Evolutionary conservation across 352 stramenopile species (phyloP).

Genomic region (Phytophthora quininea): DNA sequence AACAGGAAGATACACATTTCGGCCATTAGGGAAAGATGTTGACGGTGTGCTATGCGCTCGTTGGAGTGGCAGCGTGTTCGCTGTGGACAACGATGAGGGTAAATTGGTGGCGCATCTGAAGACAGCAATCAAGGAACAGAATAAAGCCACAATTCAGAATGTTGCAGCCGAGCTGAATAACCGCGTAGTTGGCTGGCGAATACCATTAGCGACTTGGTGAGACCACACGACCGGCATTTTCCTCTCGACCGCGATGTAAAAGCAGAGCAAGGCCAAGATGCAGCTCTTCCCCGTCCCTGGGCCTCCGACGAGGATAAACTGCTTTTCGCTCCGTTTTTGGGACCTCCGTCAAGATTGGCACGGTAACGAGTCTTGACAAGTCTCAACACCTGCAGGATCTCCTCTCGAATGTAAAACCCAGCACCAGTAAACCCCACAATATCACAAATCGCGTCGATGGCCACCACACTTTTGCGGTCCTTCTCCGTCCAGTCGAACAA

Average conservation of each 20-base stretch:
- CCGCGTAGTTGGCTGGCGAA: no score
- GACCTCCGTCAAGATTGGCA: neutral
- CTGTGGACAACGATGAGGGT: no score
- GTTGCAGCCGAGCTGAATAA: no score
- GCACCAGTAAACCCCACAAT: constrained; percentile 19
- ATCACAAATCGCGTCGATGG: constrained; percentile 10
- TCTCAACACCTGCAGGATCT: constrained; percentile 11
- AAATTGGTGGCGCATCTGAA: no score
- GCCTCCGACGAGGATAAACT: constrained; percentile 15
- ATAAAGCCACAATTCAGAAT: no score
- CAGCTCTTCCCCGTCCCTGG: constrained; percentile 23
- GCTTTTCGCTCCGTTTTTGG: neutral
- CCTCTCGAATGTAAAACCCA: constrained; percentile 17
- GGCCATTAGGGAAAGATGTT: no score
- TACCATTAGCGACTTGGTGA: neutral
- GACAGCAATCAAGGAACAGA: no score
- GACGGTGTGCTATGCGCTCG: no score
- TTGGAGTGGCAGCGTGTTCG: no score
- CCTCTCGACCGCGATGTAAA: constrained; percentile 5
- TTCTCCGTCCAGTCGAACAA: constrained; percentile 6
- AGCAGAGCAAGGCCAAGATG: constrained; percentile 15
- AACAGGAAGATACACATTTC: no score
- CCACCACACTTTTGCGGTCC: neutral
- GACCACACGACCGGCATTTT: constrained; percentile 9
- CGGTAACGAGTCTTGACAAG: constrained; percentile 5